A percentile compares a stretch with the other conserved stretches of the same genome.
Evolutionary conservation across 768 basidiomycete species (phyloP).

Genomic region (Fistulinella prunicolor): DNA sequence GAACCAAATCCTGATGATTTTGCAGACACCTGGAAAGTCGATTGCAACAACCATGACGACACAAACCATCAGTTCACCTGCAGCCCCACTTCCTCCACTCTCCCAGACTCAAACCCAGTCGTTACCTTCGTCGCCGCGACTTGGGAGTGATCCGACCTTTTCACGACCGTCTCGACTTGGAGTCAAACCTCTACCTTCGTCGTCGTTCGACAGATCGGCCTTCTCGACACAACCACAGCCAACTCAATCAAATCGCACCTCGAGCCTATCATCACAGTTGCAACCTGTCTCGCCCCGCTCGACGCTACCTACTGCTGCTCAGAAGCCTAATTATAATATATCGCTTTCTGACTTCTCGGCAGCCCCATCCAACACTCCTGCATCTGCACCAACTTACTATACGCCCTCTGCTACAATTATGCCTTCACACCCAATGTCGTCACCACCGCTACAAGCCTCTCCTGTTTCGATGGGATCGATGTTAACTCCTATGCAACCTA

Average conservation of each 20-base stretch:
- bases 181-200: conserved; percentile 34
- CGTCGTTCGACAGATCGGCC: conserved; percentile 33
- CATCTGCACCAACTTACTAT: conserved; percentile 13
- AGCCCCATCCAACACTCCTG: conserved; percentile 14
- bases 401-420: conserved; percentile 16
- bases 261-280: conserved; percentile 21
- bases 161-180: conserved; percentile 41
- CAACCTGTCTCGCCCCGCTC: conserved; percentile 14
- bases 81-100: conserved; percentile 2
- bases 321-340: conserved; percentile 61
- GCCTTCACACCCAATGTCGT: conserved; percentile 24
- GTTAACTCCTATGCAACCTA: conserved; percentile 56
- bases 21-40: conserved; percentile 16
- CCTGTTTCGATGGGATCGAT: conserved; percentile 46
- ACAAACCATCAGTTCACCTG: conserved; percentile 15
- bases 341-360: conserved; percentile 35
- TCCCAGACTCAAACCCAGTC: conserved; percentile 35
- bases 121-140: conserved; percentile 38
- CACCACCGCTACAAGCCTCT: conserved; percentile 31
- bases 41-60: conserved; percentile 11
- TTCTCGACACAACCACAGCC: conserved; percentile 27
- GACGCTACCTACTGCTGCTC: conserved; percentile 8
- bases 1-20: conserved; percentile 4
- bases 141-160: conserved; percentile 28
- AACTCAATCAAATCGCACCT: conserved; percentile 16